A percentile compares a stretch with the other conserved stretches of the same genome.
phyloP scores from a whole-genome alignment of 768 basidiomycete genomes.

The Trametes cinnabarina region DNA sequence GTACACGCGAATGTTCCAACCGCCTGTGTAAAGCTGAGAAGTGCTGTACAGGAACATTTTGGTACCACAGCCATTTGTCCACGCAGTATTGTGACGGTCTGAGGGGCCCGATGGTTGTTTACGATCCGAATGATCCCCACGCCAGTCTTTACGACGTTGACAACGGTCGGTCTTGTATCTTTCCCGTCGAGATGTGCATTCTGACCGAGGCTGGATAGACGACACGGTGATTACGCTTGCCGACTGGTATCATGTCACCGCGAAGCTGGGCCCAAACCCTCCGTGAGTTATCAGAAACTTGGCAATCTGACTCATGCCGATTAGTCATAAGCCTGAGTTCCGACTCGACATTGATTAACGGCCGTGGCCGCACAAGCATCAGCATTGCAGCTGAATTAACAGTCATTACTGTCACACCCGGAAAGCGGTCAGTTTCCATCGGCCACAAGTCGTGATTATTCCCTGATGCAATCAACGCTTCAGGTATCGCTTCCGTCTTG shows the following conservation, averaged over 20 bases:
- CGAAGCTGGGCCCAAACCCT: constrained; percentile 8
- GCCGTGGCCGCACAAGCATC: constrained; percentile 36
- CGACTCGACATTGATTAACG: constrained; percentile 45
- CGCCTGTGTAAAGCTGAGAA: too few species aligned
- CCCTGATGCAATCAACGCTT: constrained; percentile 18
- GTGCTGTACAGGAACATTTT: constrained; percentile 29
- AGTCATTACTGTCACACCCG: constrained; percentile 21
- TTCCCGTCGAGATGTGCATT: neutral
- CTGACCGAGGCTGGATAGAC: constrained; percentile 33
- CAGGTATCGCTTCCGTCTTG: constrained; percentile 26
- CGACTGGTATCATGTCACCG: constrained; percentile 41
- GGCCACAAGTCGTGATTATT: too few species aligned
- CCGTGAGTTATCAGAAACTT: too few species aligned
- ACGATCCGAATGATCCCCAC: constrained; percentile 31
- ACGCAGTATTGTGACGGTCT: constrained; percentile 43
- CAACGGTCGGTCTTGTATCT: constrained; percentile 14
- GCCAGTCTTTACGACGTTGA: constrained; percentile 29
- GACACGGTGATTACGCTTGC: constrained; percentile 45
- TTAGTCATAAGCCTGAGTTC: constrained; percentile 29
- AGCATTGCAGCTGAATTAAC: constrained; percentile 34
- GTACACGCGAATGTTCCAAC: neutral
- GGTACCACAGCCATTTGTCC: constrained; percentile 44
- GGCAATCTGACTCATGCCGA: constrained; percentile 7
- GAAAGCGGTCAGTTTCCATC: constrained; percentile 27
- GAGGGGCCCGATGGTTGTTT: constrained; percentile 35